A percentile compares a stretch with the other conserved stretches of the same genome.
Conservation (phyloP, 2,329 filamentous ascomycete species). For the Xylariaceae sp. region DNA sequence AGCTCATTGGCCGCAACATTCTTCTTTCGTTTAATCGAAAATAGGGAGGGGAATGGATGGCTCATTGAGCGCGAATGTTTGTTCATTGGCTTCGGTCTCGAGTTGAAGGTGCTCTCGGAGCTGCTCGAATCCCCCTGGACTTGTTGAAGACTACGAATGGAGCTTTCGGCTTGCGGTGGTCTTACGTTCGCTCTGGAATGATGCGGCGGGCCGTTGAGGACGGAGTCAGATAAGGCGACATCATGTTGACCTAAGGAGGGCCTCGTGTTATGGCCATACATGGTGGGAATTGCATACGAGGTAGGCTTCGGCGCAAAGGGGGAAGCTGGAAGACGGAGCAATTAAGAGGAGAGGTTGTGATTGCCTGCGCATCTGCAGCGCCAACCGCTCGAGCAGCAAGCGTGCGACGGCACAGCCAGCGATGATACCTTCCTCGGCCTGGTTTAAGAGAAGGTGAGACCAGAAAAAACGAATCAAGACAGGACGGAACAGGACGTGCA, state of each 20-base stretch:
- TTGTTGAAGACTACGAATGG: conserved; percentile 19
- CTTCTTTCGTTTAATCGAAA: conserved; percentile 56
- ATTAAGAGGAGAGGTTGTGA: conserved; percentile 8
- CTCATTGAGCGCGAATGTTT: conserved; percentile 65
- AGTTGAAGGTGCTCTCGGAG: conserved; percentile 34
- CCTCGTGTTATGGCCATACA: conserved; percentile 26
- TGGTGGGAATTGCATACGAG: conserved; percentile 16
- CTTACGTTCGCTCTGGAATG: conserved; percentile 27
- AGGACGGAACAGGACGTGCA: background rate
- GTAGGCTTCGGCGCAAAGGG: conserved; percentile 4
- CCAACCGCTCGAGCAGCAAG: background rate
- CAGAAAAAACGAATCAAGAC: background rate
- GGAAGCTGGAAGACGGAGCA: conserved; percentile 16
- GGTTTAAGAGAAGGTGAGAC: background rate
- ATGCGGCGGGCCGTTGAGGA: conserved; percentile 19
- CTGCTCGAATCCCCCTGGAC: conserved; percentile 38
- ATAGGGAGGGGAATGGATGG: conserved; percentile 71
- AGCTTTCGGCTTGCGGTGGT: conserved; percentile 24
- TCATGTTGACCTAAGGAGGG: conserved; percentile 29
- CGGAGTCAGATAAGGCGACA: conserved; percentile 23
- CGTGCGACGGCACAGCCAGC: background rate
- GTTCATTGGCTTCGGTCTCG: conserved; percentile 25
- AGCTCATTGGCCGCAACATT: conserved; percentile 34
- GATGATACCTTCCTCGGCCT: conserved; percentile 1
- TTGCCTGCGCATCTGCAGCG: conserved; percentile 16